Base-by-base conservation (phyloP, 129 eudicot genomes). In the Flaveria sonorensis region DNA sequence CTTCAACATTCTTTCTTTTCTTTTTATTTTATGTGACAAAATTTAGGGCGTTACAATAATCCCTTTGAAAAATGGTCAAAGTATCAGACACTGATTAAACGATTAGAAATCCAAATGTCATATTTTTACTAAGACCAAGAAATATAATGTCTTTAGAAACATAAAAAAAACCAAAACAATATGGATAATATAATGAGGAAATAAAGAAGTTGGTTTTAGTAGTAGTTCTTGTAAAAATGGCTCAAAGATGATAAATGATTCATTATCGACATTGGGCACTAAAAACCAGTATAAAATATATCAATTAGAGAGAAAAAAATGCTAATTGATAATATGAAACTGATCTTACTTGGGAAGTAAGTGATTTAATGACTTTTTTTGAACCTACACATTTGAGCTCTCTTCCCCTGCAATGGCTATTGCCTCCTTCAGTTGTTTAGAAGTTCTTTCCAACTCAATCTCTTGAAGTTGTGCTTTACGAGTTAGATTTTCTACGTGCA, bases 361-460 rank as follows among this genome's bases (percentile, higher is more conserved):
- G 97, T 46, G 98, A 93, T 73, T 91, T 93, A 77, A 93, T 93
- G 81, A 93, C 98, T 89, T 93, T 93, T 85, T 91, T 93, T 28
- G 98, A 97, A 10, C 93, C 98, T 86, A 91, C 91, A 91, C 98
- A 93, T 81, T 93, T 68, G 97, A 93, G 81, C 93, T 84, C 89
- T 93, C 98, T 64, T 93, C 98, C 79, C 93, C 92, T 71, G 96
- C 96, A 78, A 93, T 75, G 68, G 93, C 81, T 60, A 93, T 83
- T 28, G 96, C 97, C 83, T 93, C 98, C 87, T 89, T 85, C 61
- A 91, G 77, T 80, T 93, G 97, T 77, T 87, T 91, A 39, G 86
- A 77, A 28, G 90, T 81, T 89, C 85, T 89, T 87, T 93, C 92
- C 71, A 93, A 84, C 85, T 93, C 98, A 36, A 85, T 68, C 81